Conservation (phyloP, 495 filamentous ascomycete species). For the Talaromyces trachyspermus region DNA sequence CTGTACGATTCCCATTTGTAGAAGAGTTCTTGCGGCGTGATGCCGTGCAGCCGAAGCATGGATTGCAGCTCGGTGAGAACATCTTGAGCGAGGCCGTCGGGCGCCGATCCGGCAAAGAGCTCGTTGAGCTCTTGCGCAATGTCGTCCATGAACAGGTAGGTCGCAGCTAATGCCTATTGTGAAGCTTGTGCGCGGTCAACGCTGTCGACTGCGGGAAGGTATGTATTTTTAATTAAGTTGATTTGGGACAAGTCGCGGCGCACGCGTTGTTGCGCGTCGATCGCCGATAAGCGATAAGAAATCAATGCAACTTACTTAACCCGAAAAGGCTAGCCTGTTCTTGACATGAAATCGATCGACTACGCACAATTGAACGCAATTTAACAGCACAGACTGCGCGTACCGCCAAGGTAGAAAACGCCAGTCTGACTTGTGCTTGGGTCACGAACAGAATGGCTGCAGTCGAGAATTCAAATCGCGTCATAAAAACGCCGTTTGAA, state of each 20-base stretch:
- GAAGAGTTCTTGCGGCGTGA: conserved; percentile 74
- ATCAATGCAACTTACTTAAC: conserved; percentile 2
- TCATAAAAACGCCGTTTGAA: conserved; percentile 63
- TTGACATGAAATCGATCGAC: background rate
- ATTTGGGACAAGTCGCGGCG: background rate
- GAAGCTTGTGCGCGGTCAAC: too few relatives aligned
- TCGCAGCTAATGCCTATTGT: too few relatives aligned
- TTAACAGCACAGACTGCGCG: background rate
- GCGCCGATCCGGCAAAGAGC: conserved; percentile 51
- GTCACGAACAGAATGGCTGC: too few relatives aligned
- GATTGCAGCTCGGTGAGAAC: conserved; percentile 71
- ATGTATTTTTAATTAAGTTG: conserved; percentile 1
- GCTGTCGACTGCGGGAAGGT: conserved; percentile 3
- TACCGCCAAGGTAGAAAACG: conserved; percentile 13
- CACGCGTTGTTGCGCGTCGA: conserved; percentile 3
- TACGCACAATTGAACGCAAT: too few relatives aligned
- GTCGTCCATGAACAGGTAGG: conserved; percentile 18
- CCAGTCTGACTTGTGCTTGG: conserved; percentile 41
- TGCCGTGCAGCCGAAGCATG: conserved; percentile 72
- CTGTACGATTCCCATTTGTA: conserved; percentile 98
- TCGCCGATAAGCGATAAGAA: conserved; percentile 7
- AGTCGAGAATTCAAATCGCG: too few relatives aligned
- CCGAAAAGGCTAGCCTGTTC: background rate
- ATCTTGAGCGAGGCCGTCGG: conserved; percentile 57
- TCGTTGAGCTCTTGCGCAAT: conserved; percentile 54